Base-by-base conservation (phyloP, 2,329 filamentous ascomycete species). In the Hypoxylon sp. region DNA sequence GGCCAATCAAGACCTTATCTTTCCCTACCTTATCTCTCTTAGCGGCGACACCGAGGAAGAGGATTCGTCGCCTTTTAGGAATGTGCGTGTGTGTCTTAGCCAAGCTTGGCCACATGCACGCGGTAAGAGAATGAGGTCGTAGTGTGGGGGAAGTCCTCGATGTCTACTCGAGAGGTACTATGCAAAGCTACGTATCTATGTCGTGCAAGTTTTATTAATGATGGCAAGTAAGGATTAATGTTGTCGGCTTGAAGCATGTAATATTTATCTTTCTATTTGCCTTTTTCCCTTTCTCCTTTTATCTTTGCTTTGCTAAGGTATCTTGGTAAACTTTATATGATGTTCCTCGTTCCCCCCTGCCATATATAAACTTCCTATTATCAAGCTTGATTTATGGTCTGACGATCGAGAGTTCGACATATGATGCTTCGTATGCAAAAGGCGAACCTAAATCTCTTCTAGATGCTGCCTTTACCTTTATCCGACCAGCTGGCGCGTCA, bases 1-100 rank as follows among this genome's bases (percentile, higher is more conserved):
- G 7, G 16, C 66, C 63, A 69, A 69, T 69, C 53, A 69, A 25
- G 54, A 41, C 53, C 63, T 64, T 67, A 64, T 67, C 67, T 39
- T 66, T 19, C 27, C 4, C 56, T 39, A 52, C 34, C 66, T 66
- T 69, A 69, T 66, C 66, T 66, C 46, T 59, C 50, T 64, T 62
- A 34, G 60, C 63, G 60, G 67, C 60, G 43, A 59, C 48, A 64
- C 67, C 67, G 67, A 67, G 53, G 54, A 34, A 48, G 50, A 37
- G 25, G 47, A 39, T 48, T 39, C 30, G 47, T 47, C 54, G 51
- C 46, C 8, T 52, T n/a, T 12, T 30, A 61, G 55, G 62, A 55
- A 63, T 68, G 55, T 55, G 39, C 50, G 29, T 9, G 53, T 57
- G 56, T 32, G 37, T 41, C 37, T 41, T 41, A 41, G 37, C 37